Evolutionary conservation across 2,329 filamentous ascomycete species (phyloP), one percentile per base, ranked within the genome.

Genomic region (Colletotrichum gloeosporioides): DNA sequence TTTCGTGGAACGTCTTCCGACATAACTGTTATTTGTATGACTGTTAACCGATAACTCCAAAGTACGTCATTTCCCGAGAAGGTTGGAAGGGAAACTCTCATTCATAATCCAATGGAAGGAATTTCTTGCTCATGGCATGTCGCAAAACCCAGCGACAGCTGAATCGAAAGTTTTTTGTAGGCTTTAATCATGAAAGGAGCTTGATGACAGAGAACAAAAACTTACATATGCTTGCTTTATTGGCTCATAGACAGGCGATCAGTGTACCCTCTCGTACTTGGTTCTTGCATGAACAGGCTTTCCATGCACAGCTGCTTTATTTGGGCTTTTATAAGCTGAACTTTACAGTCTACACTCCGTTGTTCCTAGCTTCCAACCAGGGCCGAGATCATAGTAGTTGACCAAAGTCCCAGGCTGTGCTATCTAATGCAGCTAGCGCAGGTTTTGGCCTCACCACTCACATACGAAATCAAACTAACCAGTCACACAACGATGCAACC

Each of bases 11-110:
- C 18, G 8, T 39, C 0, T 39, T 39, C 36, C 36, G 36, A 5
- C 4, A 39, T 39, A 0, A 39, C 36, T 39, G 36, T 0, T 39
- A 39, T 39, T 39, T 0, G 0, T 39, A 39, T 39, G 36, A 39
- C 2, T 39, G 4, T 44, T 44, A 44, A 16, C 18, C 39, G 0
- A 44, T 44, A 44, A 0, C 44, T 8, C 44, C 0, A 49, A 0
- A n/a, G n/a, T 6, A 4, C 0, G 0, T 1, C 6, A 49, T 22
- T n/a, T 49, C 10, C n/a, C 3, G 44, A n/a, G n/a, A n/a, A 0
- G 0, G 0, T 49, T 10, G 6, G 4, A 4, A 7, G 12, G 44
- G 0, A 1, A 22, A 3, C 0, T 49, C n/a, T 1, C 44, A 10
- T 53, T 53, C 44, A 53, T 53, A 22, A 53, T 53, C 10, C 44